A percentile compares a stretch with the other conserved stretches of the same genome.
These are phyloP conservation scores for Alternaria infectoria DNA, from an alignment of 2,329 filamentous ascomycete genomes.

Conservation along the genomic window DNA sequence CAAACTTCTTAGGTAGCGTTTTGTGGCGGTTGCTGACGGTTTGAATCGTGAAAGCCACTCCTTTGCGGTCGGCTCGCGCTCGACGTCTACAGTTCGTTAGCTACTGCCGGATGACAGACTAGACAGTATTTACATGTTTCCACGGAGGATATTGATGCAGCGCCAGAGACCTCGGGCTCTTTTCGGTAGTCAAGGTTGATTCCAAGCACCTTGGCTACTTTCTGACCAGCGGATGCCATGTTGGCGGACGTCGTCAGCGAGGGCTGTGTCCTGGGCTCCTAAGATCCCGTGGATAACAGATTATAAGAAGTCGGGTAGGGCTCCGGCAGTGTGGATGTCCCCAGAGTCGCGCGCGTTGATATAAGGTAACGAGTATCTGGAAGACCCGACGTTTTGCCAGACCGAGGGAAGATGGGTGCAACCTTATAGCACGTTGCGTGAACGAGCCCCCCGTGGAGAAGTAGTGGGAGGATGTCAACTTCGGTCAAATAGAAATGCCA, in stretches of 20 bases:
- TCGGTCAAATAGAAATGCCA: conserved; percentile 16
- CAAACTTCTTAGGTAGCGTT: conserved; percentile 70
- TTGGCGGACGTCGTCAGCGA: conserved; percentile 9
- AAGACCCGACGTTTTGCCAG: conserved; percentile 1
- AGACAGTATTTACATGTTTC: conserved; percentile 31
- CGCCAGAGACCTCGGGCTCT: conserved; percentile 72
- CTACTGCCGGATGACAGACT: background rate
- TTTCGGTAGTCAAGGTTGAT: conserved; percentile 80
- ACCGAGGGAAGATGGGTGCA: background rate
- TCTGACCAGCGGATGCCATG: conserved; percentile 68
- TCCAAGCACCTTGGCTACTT: conserved; percentile 77
- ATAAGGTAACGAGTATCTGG: background rate
- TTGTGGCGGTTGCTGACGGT: conserved; percentile 62
- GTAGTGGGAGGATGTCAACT: conserved; percentile 9
- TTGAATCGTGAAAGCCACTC: conserved; percentile 74
- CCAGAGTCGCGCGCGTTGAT: background rate
- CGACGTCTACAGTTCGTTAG: conserved; percentile 73
- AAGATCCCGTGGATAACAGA: background rate
- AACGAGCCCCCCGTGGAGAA: conserved; percentile 6
- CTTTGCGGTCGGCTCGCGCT: conserved; percentile 74
- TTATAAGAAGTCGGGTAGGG: background rate
- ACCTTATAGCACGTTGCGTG: conserved; percentile 4
- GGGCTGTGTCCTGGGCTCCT: background rate
- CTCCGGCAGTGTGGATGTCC: background rate
- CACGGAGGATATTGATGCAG: conserved; percentile 79